Evolutionary conservation across 1,284 basidiomycete species (phyloP).

Genomic region (Irpex sp.): DNA sequence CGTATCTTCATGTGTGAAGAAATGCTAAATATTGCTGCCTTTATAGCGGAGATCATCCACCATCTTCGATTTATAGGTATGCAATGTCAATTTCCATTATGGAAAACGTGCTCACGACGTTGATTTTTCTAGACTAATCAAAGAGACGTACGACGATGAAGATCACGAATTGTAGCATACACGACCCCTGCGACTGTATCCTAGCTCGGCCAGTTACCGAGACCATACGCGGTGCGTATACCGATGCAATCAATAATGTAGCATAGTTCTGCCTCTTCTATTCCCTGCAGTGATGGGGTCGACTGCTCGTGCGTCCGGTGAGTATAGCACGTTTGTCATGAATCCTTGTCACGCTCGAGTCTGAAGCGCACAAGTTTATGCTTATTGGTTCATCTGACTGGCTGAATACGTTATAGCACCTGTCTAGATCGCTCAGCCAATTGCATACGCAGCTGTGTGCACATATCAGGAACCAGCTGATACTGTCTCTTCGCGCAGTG

Average conservation of each 20-base stretch:
- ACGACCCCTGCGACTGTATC: not conserved
- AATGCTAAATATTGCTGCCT: not conserved
- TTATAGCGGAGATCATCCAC: conserved; percentile 89
- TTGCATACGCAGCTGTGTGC: too few species aligned
- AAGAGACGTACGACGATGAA: conserved; percentile 94
- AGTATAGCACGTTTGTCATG: not conserved
- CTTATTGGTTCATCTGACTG: too few species aligned
- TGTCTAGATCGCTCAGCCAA: too few species aligned
- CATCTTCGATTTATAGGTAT: conserved; percentile 89
- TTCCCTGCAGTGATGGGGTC: not conserved
- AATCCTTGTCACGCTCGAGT: not conserved
- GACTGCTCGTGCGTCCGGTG: too few species aligned
- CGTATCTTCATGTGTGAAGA: not conserved
- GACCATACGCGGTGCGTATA: too few species aligned
- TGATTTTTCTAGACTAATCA: conserved; percentile 67
- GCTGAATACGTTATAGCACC: too few species aligned
- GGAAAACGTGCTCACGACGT: not conserved
- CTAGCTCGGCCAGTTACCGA: too few species aligned
- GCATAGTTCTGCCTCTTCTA: not conserved
- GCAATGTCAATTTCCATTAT: conserved; percentile 19
- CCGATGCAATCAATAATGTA: not conserved
- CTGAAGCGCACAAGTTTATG: too few species aligned
- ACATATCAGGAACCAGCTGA: too few species aligned
- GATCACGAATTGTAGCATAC: conserved; percentile 76
- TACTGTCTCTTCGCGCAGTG: too few species aligned